Conservation (phyloP, 768 basidiomycete genomes). For the Russula griseocarnosa region DNA sequence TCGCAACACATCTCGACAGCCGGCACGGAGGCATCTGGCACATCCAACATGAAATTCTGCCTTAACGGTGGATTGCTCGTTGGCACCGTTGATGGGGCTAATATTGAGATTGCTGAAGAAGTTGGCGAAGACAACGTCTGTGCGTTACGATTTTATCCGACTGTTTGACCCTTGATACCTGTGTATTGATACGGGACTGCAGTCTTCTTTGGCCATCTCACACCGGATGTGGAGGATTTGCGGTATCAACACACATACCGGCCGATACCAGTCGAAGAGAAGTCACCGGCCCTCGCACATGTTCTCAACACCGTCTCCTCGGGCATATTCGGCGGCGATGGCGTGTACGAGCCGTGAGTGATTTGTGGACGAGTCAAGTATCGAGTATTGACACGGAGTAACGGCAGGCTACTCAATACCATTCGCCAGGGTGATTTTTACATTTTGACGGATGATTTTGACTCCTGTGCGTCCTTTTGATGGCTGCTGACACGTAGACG, state of each 20-base stretch:
- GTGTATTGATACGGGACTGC: not conserved
- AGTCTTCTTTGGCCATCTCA: slow-evolving; percentile 91
- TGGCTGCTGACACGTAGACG: not conserved
- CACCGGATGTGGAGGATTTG: slow-evolving; percentile 82
- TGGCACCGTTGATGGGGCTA: slow-evolving; percentile 91
- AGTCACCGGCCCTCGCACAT: slow-evolving; percentile 75
- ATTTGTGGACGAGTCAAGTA: slow-evolving; percentile 17
- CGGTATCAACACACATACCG: slow-evolving; percentile 84
- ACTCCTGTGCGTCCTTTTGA: slow-evolving; percentile 60
- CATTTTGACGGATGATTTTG: slow-evolving; percentile 88
- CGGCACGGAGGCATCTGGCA: slow-evolving; percentile 85
- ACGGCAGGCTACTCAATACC: slow-evolving; percentile 62
- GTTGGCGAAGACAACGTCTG: slow-evolving; percentile 91
- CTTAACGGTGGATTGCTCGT: slow-evolving; percentile 85
- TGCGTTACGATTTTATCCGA: slow-evolving; percentile 42
- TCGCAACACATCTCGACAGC: slow-evolving; percentile 97
- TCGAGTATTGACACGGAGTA: slow-evolving; percentile 29
- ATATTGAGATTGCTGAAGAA: slow-evolving; percentile 95
- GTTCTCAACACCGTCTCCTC: slow-evolving; percentile 73
- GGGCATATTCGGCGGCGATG: slow-evolving; percentile 76
- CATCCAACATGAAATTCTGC: slow-evolving; percentile 87
- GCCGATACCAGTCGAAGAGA: slow-evolving; percentile 72
- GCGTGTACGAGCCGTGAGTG: slow-evolving; percentile 83
- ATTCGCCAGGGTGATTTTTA: slow-evolving; percentile 75
- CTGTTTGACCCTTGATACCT: not conserved